Evolutionary conservation across 805 yeast genomes (phyloP).

Genomic region (Kuraishia capsulata): DNA sequence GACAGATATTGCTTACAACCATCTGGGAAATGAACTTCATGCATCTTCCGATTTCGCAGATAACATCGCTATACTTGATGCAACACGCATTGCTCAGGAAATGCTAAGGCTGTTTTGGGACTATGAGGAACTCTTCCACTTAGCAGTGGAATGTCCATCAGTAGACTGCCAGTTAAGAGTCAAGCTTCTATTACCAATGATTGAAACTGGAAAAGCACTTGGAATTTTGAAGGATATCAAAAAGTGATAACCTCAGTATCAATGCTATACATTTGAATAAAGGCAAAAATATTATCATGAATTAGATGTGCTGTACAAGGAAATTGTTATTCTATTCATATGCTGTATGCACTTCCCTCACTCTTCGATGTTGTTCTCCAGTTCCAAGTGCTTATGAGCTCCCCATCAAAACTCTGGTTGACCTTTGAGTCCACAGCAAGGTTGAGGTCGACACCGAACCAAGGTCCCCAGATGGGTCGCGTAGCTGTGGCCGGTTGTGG

Average conservation of each 20-base stretch:
- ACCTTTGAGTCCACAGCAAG: constrained; percentile 50
- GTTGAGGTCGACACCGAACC: constrained; percentile 59
- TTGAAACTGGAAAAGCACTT: background rate
- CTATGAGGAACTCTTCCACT: background rate
- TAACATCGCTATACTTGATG: too few species aligned
- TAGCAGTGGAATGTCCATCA: background rate
- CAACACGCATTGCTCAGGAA: too few species aligned
- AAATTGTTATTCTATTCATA: too few species aligned
- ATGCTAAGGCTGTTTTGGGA: too few species aligned
- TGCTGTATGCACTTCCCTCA: constrained; percentile 21
- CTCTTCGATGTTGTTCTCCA: constrained; percentile 63
- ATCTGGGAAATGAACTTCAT: too few species aligned
- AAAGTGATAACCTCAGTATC: too few species aligned
- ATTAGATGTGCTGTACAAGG: too few species aligned
- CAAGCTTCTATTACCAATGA: background rate
- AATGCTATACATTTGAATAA: background rate
- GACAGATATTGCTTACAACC: too few species aligned
- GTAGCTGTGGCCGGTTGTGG: constrained; percentile 2
- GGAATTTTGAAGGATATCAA: too few species aligned
- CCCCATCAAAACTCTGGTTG: constrained; percentile 25
- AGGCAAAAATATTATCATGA: too few species aligned
- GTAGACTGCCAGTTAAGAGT: background rate
- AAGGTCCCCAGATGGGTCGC: constrained; percentile 56
- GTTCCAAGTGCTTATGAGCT: constrained; percentile 49
- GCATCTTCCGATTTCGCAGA: too few species aligned